Evolutionary conservation across 768 basidiomycete genomes (phyloP), one percentile per base, ranked within the genome.

Genomic region (Suillus lakei): DNA sequence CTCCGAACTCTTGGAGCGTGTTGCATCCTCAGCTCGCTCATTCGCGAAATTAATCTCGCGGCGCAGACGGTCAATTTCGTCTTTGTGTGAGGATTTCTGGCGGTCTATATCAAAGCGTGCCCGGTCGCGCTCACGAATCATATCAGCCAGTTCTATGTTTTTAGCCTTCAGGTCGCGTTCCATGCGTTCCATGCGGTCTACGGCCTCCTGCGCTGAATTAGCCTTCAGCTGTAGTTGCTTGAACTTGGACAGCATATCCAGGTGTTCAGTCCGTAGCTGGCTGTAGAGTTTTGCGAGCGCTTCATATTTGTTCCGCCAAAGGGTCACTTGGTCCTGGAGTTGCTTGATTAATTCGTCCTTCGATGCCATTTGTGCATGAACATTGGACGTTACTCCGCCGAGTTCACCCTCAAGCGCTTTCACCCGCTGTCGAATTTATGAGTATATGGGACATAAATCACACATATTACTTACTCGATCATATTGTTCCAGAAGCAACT

Each of bases 251-350:
- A 99, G 87, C 89, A 99, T 93, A 67, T 99, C 98, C 51, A 99
- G 84, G 79, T 99, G 98, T 74, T 99, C 98, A 36, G 94, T 92
- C 62, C 98, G 92, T 12, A 99, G 88, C 76, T 99, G 98, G 71
- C 96, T 98, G 83, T 99, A 99, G 10, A 99, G 86, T 78, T 99
- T 99, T 51, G 98, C 98, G 65, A 99, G 84, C 0, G 97, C 95
- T 76, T 99, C 98, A 77, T 99, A 99, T 79, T 99, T 99, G 82
- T 94, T 96, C 63, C 95, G 91, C 98, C 98, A 99, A 16, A 97
- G 81, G 4, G 88, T 92, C 68, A 98, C 96, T 79, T 99, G 98
- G 73, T 98, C 94, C 73, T 99, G 97, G 4, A 99, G 86, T 74
- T 96, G 95, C 73, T 90, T 90, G 77, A 99, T 97, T 72, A 99